Evolutionary conservation across 805 yeast species (phyloP).

Genomic region (Candida manassasensis): DNA sequence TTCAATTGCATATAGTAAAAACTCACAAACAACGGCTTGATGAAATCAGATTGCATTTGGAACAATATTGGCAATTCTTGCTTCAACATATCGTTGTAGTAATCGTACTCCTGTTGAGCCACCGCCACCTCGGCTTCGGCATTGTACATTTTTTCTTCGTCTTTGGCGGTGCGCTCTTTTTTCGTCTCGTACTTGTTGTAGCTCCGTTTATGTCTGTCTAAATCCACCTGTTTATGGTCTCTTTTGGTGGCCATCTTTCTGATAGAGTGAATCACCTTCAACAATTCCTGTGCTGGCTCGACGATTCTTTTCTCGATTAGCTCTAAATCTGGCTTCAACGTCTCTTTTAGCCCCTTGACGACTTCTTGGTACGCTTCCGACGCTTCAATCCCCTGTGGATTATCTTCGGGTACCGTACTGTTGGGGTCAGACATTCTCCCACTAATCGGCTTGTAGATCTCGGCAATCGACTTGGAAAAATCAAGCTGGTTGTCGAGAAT

Average conservation of each 20-base stretch:
- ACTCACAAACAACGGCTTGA: slow-evolving; percentile 88
- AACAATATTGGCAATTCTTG: slow-evolving; percentile 85
- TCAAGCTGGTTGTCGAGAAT: slow-evolving; percentile 93
- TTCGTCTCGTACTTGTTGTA: slow-evolving; percentile 72
- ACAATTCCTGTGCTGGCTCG: slow-evolving; percentile 85
- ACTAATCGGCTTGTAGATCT: slow-evolving; percentile 91
- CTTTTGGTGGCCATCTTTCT: slow-evolving; percentile 94
- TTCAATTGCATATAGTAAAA: slow-evolving; percentile 97
- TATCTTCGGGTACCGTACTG: slow-evolving; percentile 81
- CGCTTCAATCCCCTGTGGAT: slow-evolving; percentile 95
- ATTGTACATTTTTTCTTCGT: slow-evolving; percentile 83
- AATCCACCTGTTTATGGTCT: slow-evolving; percentile 90
- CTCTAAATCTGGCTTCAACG: slow-evolving; percentile 88
- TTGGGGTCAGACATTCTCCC: slow-evolving; percentile 91
- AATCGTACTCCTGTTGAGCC: slow-evolving; percentile 94
- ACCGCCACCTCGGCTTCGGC: slow-evolving; percentile 86
- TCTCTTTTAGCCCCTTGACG: slow-evolving; percentile 78
- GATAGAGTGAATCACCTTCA: slow-evolving; percentile 74
- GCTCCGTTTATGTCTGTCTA: slow-evolving; percentile 76
- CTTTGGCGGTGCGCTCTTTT: slow-evolving; percentile 79
- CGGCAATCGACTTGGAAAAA: slow-evolving; percentile 92
- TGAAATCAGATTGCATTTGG: slow-evolving; percentile 84
- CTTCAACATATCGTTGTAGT: slow-evolving; percentile 92
- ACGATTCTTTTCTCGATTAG: slow-evolving; percentile 87
- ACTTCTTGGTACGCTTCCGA: slow-evolving; percentile 86